These are phyloP conservation scores for Pyrenopolyporus hunteri DNA, from an alignment of 495 filamentous ascomycete genomes.

Conservation along the genomic window DNA sequence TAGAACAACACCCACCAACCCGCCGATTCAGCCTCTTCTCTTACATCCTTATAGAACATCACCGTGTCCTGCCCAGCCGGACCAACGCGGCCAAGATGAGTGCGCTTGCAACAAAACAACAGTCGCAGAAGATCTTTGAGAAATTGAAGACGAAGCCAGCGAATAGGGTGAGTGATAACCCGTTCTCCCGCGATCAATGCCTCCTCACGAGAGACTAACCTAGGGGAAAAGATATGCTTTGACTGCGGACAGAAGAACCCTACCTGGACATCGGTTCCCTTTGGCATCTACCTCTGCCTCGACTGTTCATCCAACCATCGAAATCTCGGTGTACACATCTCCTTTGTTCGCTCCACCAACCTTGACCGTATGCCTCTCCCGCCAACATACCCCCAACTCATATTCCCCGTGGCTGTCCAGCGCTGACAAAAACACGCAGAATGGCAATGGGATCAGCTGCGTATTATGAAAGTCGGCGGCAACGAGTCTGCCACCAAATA, in stretches of 20 bases:
- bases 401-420: neutral
- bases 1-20: neutral
- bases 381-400: neutral
- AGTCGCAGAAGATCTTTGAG: conserved; percentile 97
- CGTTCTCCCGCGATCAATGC: neutral
- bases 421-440: conserved; percentile 60
- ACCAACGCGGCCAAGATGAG: conserved; percentile 66
- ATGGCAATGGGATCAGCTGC: conserved; percentile 99
- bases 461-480: conserved; percentile 97
- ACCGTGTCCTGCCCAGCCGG: conserved; percentile 26
- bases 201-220: conserved; percentile 35
- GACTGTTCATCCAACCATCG: conserved; percentile 94
- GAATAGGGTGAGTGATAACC: conserved; percentile 75
- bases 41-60: neutral
- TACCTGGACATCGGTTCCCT: conserved; percentile 96
- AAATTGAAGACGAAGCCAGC: conserved; percentile 92
- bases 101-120: conserved; percentile 82
- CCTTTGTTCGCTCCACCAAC: conserved; percentile 97
- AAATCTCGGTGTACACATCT: conserved; percentile 92
- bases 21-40: neutral
- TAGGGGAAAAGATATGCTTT: conserved; percentile 77
- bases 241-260: conserved; percentile 97
- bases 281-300: conserved; percentile 97
- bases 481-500: conserved; percentile 98
- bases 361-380: conserved; percentile 81